Base-by-base conservation (phyloP, 331 rosid species). In the Acacia concinna region DNA sequence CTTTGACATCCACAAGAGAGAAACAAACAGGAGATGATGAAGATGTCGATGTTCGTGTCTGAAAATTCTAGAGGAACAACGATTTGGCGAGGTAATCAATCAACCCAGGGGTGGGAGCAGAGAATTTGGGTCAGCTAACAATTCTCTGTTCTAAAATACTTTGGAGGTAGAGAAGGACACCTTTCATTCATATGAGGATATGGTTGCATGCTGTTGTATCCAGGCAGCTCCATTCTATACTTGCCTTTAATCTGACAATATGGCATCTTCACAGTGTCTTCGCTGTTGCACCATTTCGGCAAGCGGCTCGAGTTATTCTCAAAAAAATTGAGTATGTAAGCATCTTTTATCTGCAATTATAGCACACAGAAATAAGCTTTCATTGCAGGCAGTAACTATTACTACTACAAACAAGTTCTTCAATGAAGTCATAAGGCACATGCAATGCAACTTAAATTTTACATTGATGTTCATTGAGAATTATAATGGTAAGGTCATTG, bases 271-370 rank as follows among this genome's bases (percentile, higher is more conserved):
- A 90, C 91, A 0, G 86, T 68, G 78, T 93, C 99, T 75, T 88
- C 92, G 1, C 87, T 90, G 23, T 93, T 89, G 91, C 99, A 96
- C 99, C 99, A 96, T 73, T 83, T 87, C 0, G 99, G 99, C 79
- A 93, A 85, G 69, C 90, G 97, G 82, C 92, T 93, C 7, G 91
- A 85, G 85, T 96, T 85, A 71, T 82, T 88, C 87, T 96, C 99
- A 7, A 85, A 96, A 83, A 93, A 87, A 20, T 91, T 96, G 78
- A 96, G 98, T 41, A 41, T 78, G 85, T 96, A 96, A 73, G 98
- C 99, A 84, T 96, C 99, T 84, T 89, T 96, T 51, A 96, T 89
- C 99, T 96, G 91, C 91, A 87, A 80, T 72, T 28, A 79, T 63
- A 30, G 75, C 27, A 66, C 73, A 80, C 32, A 79, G 70, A 79